Evolutionary conservation across 805 yeast genomes (phyloP).

Genomic region (Pichia cephalocereana): DNA sequence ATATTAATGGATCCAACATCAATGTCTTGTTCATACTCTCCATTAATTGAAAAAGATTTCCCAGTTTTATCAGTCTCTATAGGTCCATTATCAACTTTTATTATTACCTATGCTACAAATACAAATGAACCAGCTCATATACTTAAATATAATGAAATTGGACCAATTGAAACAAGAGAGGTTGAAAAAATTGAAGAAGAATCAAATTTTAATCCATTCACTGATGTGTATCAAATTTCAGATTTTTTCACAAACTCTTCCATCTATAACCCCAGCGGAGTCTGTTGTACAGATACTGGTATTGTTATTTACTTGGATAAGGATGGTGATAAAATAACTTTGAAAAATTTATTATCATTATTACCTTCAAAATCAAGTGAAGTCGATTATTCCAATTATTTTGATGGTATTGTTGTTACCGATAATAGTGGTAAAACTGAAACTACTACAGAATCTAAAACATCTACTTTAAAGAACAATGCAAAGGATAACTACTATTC

Average conservation of each 20-base stretch:
- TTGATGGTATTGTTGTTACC: not conserved
- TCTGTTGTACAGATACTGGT: not conserved
- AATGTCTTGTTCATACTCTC: constrained; percentile 5
- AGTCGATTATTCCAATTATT: not conserved
- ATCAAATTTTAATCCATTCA: not conserved
- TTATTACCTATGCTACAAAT: not conserved
- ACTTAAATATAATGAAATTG: not conserved
- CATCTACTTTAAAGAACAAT: too few species aligned
- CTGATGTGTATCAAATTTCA: not conserved
- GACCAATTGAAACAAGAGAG: not conserved
- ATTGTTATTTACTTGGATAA: not conserved
- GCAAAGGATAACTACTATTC: too few species aligned
- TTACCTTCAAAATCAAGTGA: not conserved
- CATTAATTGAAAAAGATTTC: constrained; percentile 2
- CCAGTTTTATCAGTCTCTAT: constrained; percentile 8
- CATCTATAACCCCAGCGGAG: not conserved
- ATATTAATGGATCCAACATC: constrained; percentile 6
- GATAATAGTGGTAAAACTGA: too few species aligned
- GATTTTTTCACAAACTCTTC: not conserved
- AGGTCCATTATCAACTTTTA: not conserved
- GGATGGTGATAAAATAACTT: not conserved
- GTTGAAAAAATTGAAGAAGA: not conserved
- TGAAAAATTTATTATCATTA: not conserved
- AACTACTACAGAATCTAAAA: too few species aligned
- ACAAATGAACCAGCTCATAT: constrained; percentile 1